Percentiles rank a stretch among this genome's conserved stretches.
phyloP scores from a whole-genome alignment of 2,329 filamentous ascomycete species.

The Fusarium sp. region DNA sequence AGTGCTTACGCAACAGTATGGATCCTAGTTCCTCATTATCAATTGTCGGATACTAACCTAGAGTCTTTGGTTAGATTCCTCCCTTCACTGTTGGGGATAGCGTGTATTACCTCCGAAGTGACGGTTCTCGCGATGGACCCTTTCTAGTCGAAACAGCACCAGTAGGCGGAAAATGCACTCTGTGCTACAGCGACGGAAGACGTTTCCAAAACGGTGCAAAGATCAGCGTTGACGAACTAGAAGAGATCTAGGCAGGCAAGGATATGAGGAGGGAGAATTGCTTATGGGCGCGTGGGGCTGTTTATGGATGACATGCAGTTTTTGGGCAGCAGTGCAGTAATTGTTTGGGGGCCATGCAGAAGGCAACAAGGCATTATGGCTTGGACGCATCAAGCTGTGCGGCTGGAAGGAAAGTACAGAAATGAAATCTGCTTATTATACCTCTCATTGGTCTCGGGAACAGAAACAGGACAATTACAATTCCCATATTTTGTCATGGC shows the following conservation, averaged over 20 bases:
- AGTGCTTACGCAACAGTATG: background rate
- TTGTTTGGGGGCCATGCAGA: background rate
- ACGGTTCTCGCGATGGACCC: conserved; percentile 7
- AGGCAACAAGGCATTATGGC: background rate
- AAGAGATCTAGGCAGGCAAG: background rate
- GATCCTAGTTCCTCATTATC: rapidly evolving
- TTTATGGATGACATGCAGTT: background rate
- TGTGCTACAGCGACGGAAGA: background rate
- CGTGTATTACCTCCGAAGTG: conserved; percentile 1
- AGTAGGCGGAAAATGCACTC: background rate
- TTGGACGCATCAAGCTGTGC: background rate
- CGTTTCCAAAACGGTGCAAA: background rate
- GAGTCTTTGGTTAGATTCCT: too few relatives aligned
- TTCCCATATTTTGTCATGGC: background rate
- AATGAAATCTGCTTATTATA: background rate
- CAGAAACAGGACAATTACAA: background rate
- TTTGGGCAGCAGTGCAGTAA: background rate
- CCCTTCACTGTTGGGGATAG: conserved; percentile 3
- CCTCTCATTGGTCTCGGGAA: background rate
- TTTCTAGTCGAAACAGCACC: conserved; percentile 9
- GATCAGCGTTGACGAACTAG: background rate
- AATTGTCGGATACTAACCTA: background rate
- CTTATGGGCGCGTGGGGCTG: background rate
- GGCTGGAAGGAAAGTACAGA: background rate
- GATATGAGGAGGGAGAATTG: background rate